Percentiles rank a stretch among this genome's conserved stretches.
Evolutionary conservation across 129 eudicot species (phyloP).

Genomic region (Pulicaria dysenterica): DNA sequence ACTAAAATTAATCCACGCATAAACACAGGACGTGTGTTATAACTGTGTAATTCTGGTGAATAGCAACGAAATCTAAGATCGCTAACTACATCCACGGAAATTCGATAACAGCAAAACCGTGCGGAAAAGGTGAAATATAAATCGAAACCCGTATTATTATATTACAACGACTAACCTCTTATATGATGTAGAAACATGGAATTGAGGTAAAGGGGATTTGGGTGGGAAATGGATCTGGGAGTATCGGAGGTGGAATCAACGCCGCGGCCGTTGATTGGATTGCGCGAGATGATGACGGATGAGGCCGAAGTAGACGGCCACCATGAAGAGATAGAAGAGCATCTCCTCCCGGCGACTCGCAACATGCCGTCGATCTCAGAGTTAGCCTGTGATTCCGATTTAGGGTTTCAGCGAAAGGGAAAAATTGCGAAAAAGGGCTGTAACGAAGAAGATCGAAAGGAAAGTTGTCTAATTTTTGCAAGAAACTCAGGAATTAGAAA

Average conservation of each 20-base stretch:
- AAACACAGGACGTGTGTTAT: not conserved
- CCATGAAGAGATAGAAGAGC: slow-evolving; percentile 52
- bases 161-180: slow-evolving; percentile 46
- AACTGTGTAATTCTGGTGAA: not conserved
- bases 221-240: slow-evolving; percentile 37
- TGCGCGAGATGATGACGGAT: slow-evolving; percentile 29
- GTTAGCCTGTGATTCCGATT: slow-evolving; percentile 22
- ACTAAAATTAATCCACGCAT: not conserved
- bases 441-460: slow-evolving; percentile 19
- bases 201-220: slow-evolving; percentile 22
- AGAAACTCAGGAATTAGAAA: slow-evolving; percentile 17
- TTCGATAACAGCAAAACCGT: not conserved
- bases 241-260: slow-evolving; percentile 37
- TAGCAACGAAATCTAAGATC: not conserved
- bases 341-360: slow-evolving; percentile 62
- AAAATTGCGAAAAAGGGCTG: not conserved
- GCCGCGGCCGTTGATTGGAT: slow-evolving; percentile 38
- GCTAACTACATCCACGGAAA: not conserved
- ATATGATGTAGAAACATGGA: slow-evolving; percentile 41
- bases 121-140: not conserved
- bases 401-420: slow-evolving; percentile 31
- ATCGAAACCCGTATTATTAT: not conserved
- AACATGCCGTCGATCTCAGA: slow-evolving; percentile 37
- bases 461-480: slow-evolving; percentile 12
- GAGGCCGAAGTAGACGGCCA: slow-evolving; percentile 40